phyloP scores from a whole-genome alignment of 208 protist genomes.

The Spongospora subterranea region DNA sequence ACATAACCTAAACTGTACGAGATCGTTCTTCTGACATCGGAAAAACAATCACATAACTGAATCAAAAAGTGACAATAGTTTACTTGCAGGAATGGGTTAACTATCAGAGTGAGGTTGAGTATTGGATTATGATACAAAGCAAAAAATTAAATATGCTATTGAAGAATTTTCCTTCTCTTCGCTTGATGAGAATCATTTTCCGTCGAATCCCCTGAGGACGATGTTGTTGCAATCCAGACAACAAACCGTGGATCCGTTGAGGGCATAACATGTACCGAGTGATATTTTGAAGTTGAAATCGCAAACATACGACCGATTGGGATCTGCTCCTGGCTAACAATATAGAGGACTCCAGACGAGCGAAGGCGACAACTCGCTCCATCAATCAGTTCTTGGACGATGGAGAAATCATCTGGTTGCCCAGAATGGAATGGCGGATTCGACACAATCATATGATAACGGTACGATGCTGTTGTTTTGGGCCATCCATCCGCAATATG shows the following conservation, averaged over 20 bases:
- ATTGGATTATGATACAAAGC: too few relatives aligned
- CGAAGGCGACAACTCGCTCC: background rate
- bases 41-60: too few relatives aligned
- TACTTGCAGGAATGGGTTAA: too few relatives aligned
- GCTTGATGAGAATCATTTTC: too few relatives aligned
- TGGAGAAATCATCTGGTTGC: background rate
- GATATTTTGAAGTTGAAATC: background rate
- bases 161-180: too few relatives aligned
- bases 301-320: background rate
- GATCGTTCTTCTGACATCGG: too few relatives aligned
- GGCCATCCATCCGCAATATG: background rate
- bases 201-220: background rate
- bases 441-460: background rate
- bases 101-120: too few relatives aligned
- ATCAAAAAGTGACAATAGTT: too few relatives aligned
- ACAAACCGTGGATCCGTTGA: background rate
- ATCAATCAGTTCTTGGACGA: background rate
- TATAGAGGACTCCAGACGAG: background rate
- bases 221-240: background rate
- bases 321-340: background rate
- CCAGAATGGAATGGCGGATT: background rate
- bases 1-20: too few relatives aligned
- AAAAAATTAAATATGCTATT: too few relatives aligned
- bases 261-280: background rate
- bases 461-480: too few relatives aligned